Conservation (phyloP, 495 filamentous ascomycete genomes). For the Elasticomyces elasticus region DNA sequence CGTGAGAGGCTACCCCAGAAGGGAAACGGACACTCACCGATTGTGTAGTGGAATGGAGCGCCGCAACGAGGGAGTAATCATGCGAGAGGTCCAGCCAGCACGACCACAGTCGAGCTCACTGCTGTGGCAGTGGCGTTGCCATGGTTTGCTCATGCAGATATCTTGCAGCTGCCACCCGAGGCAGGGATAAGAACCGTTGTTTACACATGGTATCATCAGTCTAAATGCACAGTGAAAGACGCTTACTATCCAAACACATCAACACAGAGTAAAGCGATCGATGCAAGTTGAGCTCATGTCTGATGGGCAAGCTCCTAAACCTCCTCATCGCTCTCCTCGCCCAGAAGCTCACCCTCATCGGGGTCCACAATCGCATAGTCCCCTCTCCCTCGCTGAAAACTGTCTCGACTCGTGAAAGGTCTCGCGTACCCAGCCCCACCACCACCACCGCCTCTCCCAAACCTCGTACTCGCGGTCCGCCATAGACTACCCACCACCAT, state of each 20-base stretch:
- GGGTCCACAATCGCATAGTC: slow-evolving; percentile 82
- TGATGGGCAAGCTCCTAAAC: slow-evolving; percentile 8
- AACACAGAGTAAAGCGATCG: not conserved
- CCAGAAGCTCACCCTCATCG: slow-evolving; percentile 87
- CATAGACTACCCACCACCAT: slow-evolving; percentile 56
- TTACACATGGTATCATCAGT: not conserved
- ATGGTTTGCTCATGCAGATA: not conserved
- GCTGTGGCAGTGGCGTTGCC: too few relatives aligned
- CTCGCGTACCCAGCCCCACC: slow-evolving; percentile 41
- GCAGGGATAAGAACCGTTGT: not conserved
- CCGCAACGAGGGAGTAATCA: too few relatives aligned
- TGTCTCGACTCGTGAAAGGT: slow-evolving; percentile 71
- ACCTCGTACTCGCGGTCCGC: slow-evolving; percentile 43
- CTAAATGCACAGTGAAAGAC: not conserved
- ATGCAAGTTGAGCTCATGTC: not conserved
- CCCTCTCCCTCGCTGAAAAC: slow-evolving; percentile 71
- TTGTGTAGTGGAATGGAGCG: too few relatives aligned
- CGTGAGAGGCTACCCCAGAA: too few relatives aligned
- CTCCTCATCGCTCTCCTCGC: slow-evolving; percentile 89
- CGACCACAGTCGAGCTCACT: too few relatives aligned
- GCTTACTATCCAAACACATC: not conserved
- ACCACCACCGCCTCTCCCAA: slow-evolving; percentile 37
- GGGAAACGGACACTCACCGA: too few relatives aligned
- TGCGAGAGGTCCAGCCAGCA: too few relatives aligned
- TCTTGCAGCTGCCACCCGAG: too few relatives aligned